These are phyloP conservation scores for Somion occarium DNA, from an alignment of 1,284 basidiomycete species.

Conservation along the genomic window DNA sequence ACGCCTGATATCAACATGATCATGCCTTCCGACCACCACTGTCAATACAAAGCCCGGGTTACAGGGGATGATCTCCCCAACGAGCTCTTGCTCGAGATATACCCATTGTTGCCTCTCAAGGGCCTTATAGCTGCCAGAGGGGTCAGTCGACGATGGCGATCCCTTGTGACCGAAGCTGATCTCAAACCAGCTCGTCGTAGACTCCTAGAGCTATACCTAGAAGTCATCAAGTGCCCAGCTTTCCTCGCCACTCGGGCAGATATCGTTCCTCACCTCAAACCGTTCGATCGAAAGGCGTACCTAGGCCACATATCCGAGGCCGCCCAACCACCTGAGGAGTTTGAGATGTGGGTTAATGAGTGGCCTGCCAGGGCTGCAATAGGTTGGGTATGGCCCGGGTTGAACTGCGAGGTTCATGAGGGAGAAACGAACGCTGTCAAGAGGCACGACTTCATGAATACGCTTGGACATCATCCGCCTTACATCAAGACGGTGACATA, in stretches of 20 bases:
- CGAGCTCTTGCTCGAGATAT: conserved; percentile 14
- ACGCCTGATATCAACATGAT: no score
- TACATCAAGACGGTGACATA: conserved; percentile 7
- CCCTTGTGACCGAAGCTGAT: conserved; percentile 7
- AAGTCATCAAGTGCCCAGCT: conserved; percentile 2
- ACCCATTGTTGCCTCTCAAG: conserved; percentile 9
- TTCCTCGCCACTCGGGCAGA: conserved; percentile 4
- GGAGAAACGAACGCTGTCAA: not conserved
- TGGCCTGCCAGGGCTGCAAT: conserved; percentile 13
- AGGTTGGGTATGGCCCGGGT: conserved; percentile 13
- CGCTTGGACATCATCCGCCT: conserved; percentile 4
- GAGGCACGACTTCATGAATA: not conserved
- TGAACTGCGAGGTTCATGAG: not conserved
- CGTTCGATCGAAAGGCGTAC: conserved; percentile 11
- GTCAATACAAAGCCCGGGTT: no score
- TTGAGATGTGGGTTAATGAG: conserved; percentile 12
- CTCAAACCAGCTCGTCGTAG: conserved; percentile 8
- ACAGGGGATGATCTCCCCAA: conserved; percentile 12
- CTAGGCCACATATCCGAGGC: not conserved
- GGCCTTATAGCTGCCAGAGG: conserved; percentile 8
- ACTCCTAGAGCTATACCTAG: conserved; percentile 10
- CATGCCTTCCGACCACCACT: no score
- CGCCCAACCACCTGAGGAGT: conserved; percentile 6
- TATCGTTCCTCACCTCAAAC: conserved; percentile 6
- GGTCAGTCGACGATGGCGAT: conserved; percentile 12